Evolutionary conservation across 2,329 filamentous ascomycete genomes (phyloP), one percentile per base, ranked within the genome.

Genomic region (Arthrobotrys megalospora): DNA sequence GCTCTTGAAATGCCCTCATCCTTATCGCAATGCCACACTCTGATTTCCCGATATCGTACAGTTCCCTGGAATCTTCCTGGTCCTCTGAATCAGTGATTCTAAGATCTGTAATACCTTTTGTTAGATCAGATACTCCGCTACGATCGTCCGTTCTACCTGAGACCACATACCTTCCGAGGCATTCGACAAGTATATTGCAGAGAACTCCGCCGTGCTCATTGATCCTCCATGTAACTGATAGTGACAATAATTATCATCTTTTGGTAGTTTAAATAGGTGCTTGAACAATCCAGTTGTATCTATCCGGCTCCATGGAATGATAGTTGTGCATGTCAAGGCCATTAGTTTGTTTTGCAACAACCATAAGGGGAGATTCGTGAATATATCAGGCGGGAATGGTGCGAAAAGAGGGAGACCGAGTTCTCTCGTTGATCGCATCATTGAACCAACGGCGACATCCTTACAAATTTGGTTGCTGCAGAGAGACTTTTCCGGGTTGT

Each of bases 341-440:
- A 48, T 45, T 21, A 69, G 47, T 14, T 53, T 48, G 19, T 58
- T 58, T 38, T 60, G 50, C 14, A 69, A 48, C 8, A 69, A 28
- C 65, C 65, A 69, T 12, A 69, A 32, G 0, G 64, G 64, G 8
- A 69, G 36, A 32, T 69, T 43, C 16, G 52, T 43, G 32, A 69
- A 69, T 1, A 48, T 38, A 36, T 58, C 53, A 14, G 47, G 16
- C 3, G 64, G 36, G 12, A 68, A 68, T 24, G 64, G 64, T 2
- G 50, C 64, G 11, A 43, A 68, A 14, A 58, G 32, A 8, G 64
- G 64, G 3, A 68, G 48, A 4, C 34, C 43, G 5, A 68, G 64
- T 19, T 68, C 64, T 58, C 64, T 55, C 64, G 53, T 68, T 8
- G 64, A 68, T 21, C 64, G 34, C 41, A 68, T 68, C 21, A 68